Conservation (phyloP, 106 monocot species). For the Dendrobium chrysotoxum region DNA sequence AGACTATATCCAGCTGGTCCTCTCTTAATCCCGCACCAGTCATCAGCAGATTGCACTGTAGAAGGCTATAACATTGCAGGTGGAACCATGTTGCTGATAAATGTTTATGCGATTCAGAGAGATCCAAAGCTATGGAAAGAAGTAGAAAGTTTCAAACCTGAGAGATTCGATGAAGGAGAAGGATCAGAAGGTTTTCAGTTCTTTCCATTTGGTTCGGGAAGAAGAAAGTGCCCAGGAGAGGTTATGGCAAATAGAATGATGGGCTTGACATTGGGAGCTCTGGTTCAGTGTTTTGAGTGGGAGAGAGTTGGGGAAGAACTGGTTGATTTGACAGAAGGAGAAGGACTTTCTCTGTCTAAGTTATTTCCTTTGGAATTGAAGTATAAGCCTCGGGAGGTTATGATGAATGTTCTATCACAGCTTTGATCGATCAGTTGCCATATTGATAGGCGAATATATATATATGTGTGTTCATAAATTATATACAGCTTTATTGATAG, state of each 20-base stretch:
- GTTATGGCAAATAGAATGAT: constrained; percentile 3
- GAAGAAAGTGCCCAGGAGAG: constrained; percentile 36
- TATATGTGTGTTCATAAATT: no score
- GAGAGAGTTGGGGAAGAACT: constrained; percentile 3
- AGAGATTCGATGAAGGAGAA: constrained; percentile 21
- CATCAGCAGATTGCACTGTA: constrained; percentile 17
- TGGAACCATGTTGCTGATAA: constrained; percentile 26
- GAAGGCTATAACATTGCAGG: constrained; percentile 16
- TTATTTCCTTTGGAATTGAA: not conserved
- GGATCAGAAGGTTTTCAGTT: not conserved
- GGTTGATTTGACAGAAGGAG: constrained; percentile 9
- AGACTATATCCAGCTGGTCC: constrained; percentile 19
- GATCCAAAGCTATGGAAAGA: constrained; percentile 13
- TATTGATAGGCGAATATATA: no score
- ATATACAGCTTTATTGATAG: no score
- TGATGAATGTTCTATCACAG: not conserved
- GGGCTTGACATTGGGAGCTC: constrained; percentile 7
- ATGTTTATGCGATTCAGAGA: constrained; percentile 22
- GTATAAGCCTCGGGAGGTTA: constrained; percentile 8
- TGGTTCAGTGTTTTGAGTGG: constrained; percentile 23
- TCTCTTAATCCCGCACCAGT: constrained; percentile 20
- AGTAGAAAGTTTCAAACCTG: constrained; percentile 20
- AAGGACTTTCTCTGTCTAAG: not conserved
- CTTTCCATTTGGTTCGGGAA: constrained; percentile 28
- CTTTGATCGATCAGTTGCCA: not conserved